A percentile compares a stretch with the other conserved stretches of the same genome.
These are phyloP conservation scores for Hydrangea macrophylla DNA, from an alignment of 148 eudicot genomes.

Conservation along the genomic window DNA sequence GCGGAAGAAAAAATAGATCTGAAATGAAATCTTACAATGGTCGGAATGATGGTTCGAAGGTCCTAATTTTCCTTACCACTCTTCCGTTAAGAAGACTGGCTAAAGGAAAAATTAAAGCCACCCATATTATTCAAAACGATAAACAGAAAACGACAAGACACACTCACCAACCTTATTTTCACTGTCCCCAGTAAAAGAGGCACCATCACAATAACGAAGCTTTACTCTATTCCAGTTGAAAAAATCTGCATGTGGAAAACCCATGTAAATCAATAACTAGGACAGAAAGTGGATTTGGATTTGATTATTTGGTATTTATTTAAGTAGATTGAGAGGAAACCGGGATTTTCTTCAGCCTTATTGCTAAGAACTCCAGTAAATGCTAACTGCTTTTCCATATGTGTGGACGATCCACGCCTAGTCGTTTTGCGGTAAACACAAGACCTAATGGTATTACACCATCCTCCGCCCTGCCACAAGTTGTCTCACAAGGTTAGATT, in stretches of 20 bases:
- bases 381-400: conserved; percentile 71
- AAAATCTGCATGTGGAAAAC: conserved; percentile 57
- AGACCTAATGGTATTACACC: conserved; percentile 74
- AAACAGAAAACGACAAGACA: background rate
- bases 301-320: background rate
- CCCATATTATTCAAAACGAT: conserved; percentile 2
- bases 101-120: conserved; percentile 8
- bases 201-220: conserved; percentile 95
- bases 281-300: background rate
- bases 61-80: background rate
- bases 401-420: conserved; percentile 74
- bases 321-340: conserved; percentile 25
- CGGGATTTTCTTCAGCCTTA: conserved; percentile 86
- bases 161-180: conserved; percentile 63
- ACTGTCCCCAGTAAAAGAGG: conserved; percentile 91
- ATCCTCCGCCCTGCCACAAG: conserved; percentile 91
- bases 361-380: conserved; percentile 90
- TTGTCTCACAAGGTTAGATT: conserved; percentile 4
- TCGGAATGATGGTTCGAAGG: background rate
- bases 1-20: too few species aligned
- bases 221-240: conserved; percentile 97
- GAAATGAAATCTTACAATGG: too few species aligned
- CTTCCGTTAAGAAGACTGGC: background rate
- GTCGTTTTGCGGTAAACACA: conserved; percentile 87
- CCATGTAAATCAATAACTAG: background rate